These are phyloP conservation scores for Coemansia javaensis DNA, from an alignment of 192 early-diverging fungal genomes.

Conservation along the genomic window DNA sequence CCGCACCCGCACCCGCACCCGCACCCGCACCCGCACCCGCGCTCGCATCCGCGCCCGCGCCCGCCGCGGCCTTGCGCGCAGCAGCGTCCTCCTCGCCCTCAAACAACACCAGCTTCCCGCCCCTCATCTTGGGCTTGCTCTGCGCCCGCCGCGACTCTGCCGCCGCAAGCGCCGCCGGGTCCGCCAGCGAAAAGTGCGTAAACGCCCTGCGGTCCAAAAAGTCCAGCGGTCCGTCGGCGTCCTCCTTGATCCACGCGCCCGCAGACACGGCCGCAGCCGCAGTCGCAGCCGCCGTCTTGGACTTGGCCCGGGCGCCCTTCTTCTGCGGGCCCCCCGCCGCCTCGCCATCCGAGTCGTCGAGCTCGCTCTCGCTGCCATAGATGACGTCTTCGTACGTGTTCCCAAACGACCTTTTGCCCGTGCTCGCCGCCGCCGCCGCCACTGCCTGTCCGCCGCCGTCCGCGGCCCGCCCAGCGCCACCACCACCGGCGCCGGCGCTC, in stretches of 20 bases:
- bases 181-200: conserved; percentile 54
- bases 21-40: too few relatives aligned
- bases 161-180: conserved; percentile 40
- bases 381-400: conserved; percentile 83
- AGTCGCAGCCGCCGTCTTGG: conserved; percentile 17
- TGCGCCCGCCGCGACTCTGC: conserved; percentile 34
- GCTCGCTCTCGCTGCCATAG: conserved; percentile 90
- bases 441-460: conserved; percentile 47
- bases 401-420: conserved; percentile 59
- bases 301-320: conserved; percentile 23
- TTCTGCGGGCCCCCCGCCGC: conserved; percentile 39
- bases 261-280: background rate
- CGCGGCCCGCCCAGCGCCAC: conserved; percentile 8
- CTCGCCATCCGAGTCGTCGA: conserved; percentile 72
- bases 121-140: conserved; percentile 57
- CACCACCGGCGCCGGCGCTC: conserved; percentile 21
- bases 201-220: conserved; percentile 85
- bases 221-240: conserved; percentile 72
- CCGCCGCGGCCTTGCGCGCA: conserved; percentile 40
- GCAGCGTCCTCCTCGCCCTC: conserved; percentile 58
- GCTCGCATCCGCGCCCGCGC: too few relatives aligned
- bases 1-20: too few relatives aligned
- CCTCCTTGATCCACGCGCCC: conserved; percentile 64
- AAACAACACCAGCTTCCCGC: conserved; percentile 86
- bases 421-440: conserved; percentile 30